Evolutionary conservation across 2,329 filamentous ascomycete species (phyloP), one percentile per base, ranked within the genome.

Genomic region (Sarocladium strictum): DNA sequence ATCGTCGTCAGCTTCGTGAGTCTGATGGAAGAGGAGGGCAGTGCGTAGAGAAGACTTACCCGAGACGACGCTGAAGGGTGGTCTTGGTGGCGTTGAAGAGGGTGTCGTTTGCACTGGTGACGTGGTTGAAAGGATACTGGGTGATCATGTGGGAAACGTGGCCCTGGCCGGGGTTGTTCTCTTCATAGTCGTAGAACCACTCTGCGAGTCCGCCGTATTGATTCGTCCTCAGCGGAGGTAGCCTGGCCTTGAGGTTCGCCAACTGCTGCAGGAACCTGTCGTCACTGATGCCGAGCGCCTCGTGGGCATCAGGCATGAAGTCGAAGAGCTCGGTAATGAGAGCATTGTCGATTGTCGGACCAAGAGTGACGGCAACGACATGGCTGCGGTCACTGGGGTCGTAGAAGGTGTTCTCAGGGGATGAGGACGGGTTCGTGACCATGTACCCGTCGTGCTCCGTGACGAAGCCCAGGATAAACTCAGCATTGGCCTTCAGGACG

Each of bases 381-480:
- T 53, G 53, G 9, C 54, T 49, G 21, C 49, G 53, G 26, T 53
- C 53, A 3, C 54, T 53, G 27, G 61, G 61, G 7, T 61, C 53
- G 15, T 58, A 24, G 32, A 59, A 63, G 1, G 58, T 59, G 53
- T 65, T 63, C 49, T 67, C 64, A 2, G 63, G 63, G 2, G 64
- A 64, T 1, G 61, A 54, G n/a, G 61, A 64, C 1, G 64, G 64
- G 43, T 61, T 63, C 5, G 62, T 60, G 19, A 65, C 58, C 55
- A 57, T 54, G 50, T 63, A 59, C 19, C 59, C 60, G 10, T 66
- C 61, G 21, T 65, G 60, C 50, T 64, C 57, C 15, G 64, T 62
- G 9, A 68, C 56, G 52, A 64, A 67, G 43, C 67, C 65, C 19
- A 67, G 58, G 35, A 67, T 61, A 54, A 73, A 69, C 41, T 61